Percentiles rank a stretch among this genome's conserved stretches.
These are phyloP conservation scores for Keqinozyma sinolaborantium DNA, from an alignment of 1,139 yeast species.

Conservation along the genomic window DNA sequence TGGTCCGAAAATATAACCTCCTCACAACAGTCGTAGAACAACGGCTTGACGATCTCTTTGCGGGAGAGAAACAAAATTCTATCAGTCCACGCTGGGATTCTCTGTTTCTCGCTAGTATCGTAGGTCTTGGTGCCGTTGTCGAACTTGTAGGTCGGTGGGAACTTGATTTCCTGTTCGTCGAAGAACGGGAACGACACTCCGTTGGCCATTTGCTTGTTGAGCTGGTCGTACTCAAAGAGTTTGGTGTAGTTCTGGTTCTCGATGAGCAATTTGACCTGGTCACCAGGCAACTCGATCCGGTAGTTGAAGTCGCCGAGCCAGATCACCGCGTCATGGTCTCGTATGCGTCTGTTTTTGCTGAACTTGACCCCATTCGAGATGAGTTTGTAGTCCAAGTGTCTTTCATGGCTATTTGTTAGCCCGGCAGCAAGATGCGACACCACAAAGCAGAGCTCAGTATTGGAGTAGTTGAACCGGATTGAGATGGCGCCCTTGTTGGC, in stretches of 20 bases:
- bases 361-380: conserved; percentile 58
- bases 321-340: conserved; percentile 81
- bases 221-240: conserved; percentile 72
- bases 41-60: conserved; percentile 57
- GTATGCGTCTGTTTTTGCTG: conserved; percentile 45
- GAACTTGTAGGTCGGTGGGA: conserved; percentile 89
- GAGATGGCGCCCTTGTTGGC: conserved; percentile 97
- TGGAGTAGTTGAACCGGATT: conserved; percentile 72
- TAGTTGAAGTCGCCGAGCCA: conserved; percentile 95
- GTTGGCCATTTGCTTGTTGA: conserved; percentile 64
- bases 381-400: conserved; percentile 77
- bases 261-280: conserved; percentile 57
- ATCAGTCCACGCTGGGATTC: conserved; percentile 98
- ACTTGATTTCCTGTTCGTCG: conserved; percentile 71
- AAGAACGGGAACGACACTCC: conserved; percentile 68
- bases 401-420: conserved; percentile 65
- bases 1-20: conserved; percentile 82
- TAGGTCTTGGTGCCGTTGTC: conserved; percentile 77
- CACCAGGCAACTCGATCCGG: conserved; percentile 68
- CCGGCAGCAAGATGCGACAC: conserved; percentile 95
- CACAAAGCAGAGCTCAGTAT: conserved; percentile 72
- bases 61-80: conserved; percentile 51
- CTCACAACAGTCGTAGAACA: conserved; percentile 60
- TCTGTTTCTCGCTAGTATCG: conserved; percentile 85
- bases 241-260: conserved; percentile 47